Evolutionary conservation across 192 early-diverging fungal genomes (phyloP).

Genomic region (Entrophospora sp.): DNA sequence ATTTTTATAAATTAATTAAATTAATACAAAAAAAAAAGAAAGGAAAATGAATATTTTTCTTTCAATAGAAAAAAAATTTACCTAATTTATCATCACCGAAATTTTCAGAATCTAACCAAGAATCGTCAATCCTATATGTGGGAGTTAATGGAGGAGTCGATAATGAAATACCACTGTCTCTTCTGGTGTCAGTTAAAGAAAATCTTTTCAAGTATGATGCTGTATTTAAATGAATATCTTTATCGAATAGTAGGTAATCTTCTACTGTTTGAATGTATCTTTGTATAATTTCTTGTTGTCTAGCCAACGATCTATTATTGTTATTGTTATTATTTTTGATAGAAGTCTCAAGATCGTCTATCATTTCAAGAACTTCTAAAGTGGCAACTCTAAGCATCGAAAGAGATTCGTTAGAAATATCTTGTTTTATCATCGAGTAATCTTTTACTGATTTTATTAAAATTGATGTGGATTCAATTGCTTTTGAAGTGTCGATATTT

Average conservation of each 20-base stretch:
- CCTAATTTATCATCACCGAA: conserved; percentile 26
- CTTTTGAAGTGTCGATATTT: conserved; percentile 31
- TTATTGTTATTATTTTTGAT: conserved; percentile 31
- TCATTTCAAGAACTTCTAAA: conserved; percentile 37
- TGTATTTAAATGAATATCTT: background rate
- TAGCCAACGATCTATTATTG: conserved; percentile 27
- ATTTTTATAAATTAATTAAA: too few species aligned
- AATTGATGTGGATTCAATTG: conserved; percentile 42
- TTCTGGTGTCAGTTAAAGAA: background rate
- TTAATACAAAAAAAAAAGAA: too few species aligned
- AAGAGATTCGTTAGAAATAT: conserved; percentile 30
- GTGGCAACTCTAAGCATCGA: conserved; percentile 34
- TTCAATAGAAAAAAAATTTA: too few species aligned
- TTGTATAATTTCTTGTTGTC: conserved; percentile 34
- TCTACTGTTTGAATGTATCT: conserved; percentile 40
- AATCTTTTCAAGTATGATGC: background rate
- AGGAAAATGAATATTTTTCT: too few species aligned
- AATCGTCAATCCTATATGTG: conserved; percentile 11
- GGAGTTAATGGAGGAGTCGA: background rate
- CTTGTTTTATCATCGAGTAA: conserved; percentile 41
- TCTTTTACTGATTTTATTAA: conserved; percentile 41
- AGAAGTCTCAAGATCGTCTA: conserved; percentile 35
- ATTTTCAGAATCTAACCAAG: conserved; percentile 26
- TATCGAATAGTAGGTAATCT: conserved; percentile 25
- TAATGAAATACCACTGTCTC: background rate